Percentiles rank a stretch among this genome's conserved stretches.
Conservation (phyloP, 1,139 yeast genomes). For the Candida neerlandica region DNA sequence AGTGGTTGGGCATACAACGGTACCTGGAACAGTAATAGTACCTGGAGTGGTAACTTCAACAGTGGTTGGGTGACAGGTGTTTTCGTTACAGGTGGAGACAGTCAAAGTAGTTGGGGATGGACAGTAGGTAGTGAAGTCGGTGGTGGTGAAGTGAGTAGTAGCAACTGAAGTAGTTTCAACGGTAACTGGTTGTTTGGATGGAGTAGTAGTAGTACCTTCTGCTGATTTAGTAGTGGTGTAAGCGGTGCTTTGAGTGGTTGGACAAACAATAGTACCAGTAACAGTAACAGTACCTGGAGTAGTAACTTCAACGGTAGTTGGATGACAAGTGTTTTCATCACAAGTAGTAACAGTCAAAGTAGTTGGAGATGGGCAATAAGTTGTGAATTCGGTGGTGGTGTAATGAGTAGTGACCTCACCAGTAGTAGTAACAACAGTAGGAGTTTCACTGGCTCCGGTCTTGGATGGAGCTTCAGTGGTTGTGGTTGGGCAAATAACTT, state of each 20-base stretch:
- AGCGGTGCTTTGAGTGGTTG: conserved; percentile 43
- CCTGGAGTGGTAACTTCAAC: conserved; percentile 6
- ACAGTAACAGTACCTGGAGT: conserved; percentile 6
- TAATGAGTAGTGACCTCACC: conserved; percentile 3
- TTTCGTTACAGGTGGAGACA: conserved; percentile 5
- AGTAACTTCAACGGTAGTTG: conserved; percentile 6
- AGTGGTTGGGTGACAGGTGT: conserved; percentile 7
- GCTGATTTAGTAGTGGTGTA: conserved; percentile 19
- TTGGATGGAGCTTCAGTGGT: not conserved
- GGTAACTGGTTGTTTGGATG: not conserved
- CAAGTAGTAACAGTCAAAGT: conserved; percentile 6
- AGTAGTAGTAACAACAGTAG: not conserved
- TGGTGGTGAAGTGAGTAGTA: not conserved
- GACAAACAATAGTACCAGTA: conserved; percentile 16
- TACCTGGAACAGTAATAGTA: conserved; percentile 11
- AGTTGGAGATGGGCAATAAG: conserved; percentile 15
- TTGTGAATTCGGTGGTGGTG: conserved; percentile 14
- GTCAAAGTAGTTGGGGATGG: conserved; percentile 7
- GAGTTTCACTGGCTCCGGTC: not conserved
- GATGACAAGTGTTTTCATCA: conserved; percentile 5
- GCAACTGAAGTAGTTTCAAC: not conserved
- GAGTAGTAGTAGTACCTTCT: conserved; percentile 7
- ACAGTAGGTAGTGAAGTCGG: conserved; percentile 6
- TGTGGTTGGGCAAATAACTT: conserved; percentile 8
- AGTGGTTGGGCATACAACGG: conserved; percentile 31